A percentile compares a stretch with the other conserved stretches of the same genome.
phyloP scores from a whole-genome alignment of 1,284 basidiomycete genomes.

The Pseudomicrostroma phylloplanum region DNA sequence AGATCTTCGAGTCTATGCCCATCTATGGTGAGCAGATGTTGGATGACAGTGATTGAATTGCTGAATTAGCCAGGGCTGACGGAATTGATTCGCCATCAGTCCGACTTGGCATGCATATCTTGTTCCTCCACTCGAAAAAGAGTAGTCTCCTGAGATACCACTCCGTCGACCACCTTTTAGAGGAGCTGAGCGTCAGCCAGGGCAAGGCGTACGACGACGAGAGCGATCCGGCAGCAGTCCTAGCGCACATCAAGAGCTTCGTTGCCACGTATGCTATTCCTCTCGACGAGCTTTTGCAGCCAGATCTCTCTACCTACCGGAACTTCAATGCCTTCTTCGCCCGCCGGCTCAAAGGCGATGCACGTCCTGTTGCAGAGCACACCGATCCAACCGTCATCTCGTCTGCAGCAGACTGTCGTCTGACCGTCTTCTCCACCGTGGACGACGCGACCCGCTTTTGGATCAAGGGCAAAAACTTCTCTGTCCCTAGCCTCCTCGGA shows the following conservation, averaged over 20 bases:
- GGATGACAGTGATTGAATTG: too few species aligned
- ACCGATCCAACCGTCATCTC: constrained; percentile 72
- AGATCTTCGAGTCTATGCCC: constrained; percentile 33
- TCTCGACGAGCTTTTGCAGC: constrained; percentile 74
- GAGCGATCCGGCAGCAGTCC: constrained; percentile 14
- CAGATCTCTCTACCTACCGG: constrained; percentile 76
- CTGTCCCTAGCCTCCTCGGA: constrained; percentile 70
- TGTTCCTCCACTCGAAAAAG: constrained; percentile 14
- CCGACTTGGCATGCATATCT: constrained; percentile 20
- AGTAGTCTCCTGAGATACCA: constrained; percentile 13
- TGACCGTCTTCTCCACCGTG: constrained; percentile 85
- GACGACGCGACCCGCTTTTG: constrained; percentile 78
- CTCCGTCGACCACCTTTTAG: constrained; percentile 23
- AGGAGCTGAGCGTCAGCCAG: constrained; percentile 27
- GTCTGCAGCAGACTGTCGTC: constrained; percentile 82
- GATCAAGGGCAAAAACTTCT: constrained; percentile 96
- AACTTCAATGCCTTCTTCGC: constrained; percentile 84
- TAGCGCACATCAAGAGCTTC: constrained; percentile 55
- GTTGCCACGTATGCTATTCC: constrained; percentile 84
- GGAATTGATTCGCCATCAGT: background rate
- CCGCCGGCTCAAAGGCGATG: constrained; percentile 76
- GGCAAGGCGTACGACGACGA: constrained; percentile 29
- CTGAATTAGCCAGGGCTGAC: too few species aligned
- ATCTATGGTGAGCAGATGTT: constrained; percentile 13
- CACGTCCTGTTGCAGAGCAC: constrained; percentile 65